phyloP scores from a whole-genome alignment of 257 asterid species.

The Salvia hispanica region DNA sequence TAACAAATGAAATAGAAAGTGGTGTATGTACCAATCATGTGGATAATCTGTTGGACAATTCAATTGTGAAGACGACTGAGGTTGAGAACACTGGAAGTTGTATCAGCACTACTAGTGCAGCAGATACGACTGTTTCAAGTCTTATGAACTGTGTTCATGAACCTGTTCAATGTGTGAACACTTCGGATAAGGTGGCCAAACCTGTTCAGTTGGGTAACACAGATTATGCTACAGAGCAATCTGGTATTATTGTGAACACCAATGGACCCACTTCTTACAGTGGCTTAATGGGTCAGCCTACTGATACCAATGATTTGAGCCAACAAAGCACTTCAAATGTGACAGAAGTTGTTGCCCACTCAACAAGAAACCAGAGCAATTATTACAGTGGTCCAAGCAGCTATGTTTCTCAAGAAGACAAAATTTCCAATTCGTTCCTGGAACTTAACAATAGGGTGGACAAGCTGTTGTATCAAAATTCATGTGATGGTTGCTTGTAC shows the following conservation, averaged over 20 bases:
- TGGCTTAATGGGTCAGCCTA: conserved; percentile 36
- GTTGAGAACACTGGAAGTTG: conserved; percentile 44
- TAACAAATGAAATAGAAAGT: conserved; percentile 33
- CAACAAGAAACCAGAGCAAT: conserved; percentile 29
- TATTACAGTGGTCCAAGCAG: conserved; percentile 36
- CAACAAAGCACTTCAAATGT: conserved; percentile 42
- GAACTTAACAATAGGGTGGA: conserved; percentile 32
- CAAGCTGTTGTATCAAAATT: conserved; percentile 22
- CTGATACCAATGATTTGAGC: conserved; percentile 36
- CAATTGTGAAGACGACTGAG: conserved; percentile 26
- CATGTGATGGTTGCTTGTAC: conserved; percentile 38
- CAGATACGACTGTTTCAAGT: conserved; percentile 29
- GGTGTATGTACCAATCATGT: conserved; percentile 35
- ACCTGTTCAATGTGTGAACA: conserved; percentile 32
- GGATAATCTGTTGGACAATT: conserved; percentile 33
- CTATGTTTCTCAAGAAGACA: conserved; percentile 33
- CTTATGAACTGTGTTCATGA: conserved; percentile 22
- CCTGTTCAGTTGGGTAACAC: conserved; percentile 30
- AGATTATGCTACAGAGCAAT: conserved; percentile 28
- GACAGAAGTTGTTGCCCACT: conserved; percentile 35
- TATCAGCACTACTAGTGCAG: conserved; percentile 33
- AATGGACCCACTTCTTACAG: conserved; percentile 31
- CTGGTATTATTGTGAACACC: conserved; percentile 18
- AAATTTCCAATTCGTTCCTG: conserved; percentile 28
- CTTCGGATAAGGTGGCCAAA: conserved; percentile 17